These are phyloP conservation scores for Cordia subcordata DNA, from an alignment of 257 asterid species.

Conservation along the genomic window DNA sequence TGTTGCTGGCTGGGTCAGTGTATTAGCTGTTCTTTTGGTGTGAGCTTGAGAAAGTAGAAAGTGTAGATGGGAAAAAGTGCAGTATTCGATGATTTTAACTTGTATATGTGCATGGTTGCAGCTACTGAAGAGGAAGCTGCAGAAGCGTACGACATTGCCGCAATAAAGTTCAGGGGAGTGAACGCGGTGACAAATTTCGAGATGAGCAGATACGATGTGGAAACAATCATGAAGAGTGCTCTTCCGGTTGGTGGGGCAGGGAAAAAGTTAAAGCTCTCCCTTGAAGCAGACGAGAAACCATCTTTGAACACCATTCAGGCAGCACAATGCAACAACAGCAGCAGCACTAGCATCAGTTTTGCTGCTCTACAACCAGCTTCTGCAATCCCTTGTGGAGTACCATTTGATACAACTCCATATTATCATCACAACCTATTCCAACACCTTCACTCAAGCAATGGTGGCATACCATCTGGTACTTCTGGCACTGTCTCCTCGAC, in stretches of 20 bases:
- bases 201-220: slow-evolving; percentile 86
- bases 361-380: slow-evolving; percentile 45
- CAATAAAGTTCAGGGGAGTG: slow-evolving; percentile 82
- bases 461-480: slow-evolving; percentile 10
- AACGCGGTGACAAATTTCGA: slow-evolving; percentile 91
- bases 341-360: slow-evolving; percentile 48
- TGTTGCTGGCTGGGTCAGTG: no score
- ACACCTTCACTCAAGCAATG: slow-evolving; percentile 29
- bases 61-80: no score
- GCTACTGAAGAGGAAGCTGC: slow-evolving; percentile 99
- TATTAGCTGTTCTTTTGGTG: no score
- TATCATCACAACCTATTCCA: slow-evolving; percentile 54
- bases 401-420: slow-evolving; percentile 40
- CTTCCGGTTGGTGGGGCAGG: slow-evolving; percentile 89
- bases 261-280: slow-evolving; percentile 64
- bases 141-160: slow-evolving; percentile 95
- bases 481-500: slow-evolving; percentile 24
- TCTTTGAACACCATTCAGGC: slow-evolving; percentile 22
- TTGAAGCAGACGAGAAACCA: slow-evolving; percentile 49
- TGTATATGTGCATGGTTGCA: slow-evolving; percentile 12
- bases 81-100: background rate
- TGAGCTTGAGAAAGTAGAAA: no score
- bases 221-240: slow-evolving; percentile 68
- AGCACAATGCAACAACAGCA: slow-evolving; percentile 33
- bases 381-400: slow-evolving; percentile 57